Evolutionary conservation across 371 early-diverging fungal genomes (phyloP).

Genomic region (Mucor sp.): DNA sequence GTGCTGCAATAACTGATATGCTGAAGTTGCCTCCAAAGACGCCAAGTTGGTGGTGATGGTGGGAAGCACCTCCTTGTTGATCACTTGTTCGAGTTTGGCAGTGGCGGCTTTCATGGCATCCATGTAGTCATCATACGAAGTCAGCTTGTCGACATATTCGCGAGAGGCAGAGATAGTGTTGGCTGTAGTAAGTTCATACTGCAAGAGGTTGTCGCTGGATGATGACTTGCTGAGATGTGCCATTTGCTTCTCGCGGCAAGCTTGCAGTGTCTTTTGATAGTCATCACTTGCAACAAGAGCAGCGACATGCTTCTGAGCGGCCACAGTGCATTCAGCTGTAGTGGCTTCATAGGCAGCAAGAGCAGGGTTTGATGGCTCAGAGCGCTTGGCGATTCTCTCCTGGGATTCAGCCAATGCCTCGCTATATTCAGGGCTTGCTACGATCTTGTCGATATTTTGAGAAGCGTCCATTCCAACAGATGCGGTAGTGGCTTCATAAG

Average conservation of each 20-base stretch:
- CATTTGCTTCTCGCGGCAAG: not conserved
- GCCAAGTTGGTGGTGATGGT: slow-evolving; percentile 1
- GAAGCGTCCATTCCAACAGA: not conserved
- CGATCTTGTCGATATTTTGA: not conserved
- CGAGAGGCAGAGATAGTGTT: not conserved
- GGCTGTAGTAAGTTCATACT: not conserved
- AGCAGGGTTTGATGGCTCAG: not conserved
- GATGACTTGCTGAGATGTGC: not conserved
- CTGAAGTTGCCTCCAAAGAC: slow-evolving; percentile 16
- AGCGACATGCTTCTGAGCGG: not conserved
- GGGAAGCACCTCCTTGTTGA: not conserved
- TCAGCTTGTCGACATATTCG: not conserved
- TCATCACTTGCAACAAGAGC: not conserved
- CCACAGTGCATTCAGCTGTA: not conserved
- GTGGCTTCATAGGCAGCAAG: slow-evolving; percentile 13
- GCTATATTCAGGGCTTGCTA: not conserved
- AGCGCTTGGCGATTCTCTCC: not conserved
- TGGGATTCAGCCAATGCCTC: not conserved
- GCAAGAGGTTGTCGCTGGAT: not conserved
- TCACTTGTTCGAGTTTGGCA: not conserved
- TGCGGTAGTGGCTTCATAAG: slow-evolving; percentile 3
- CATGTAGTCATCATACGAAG: not conserved
- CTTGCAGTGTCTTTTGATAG: not conserved
- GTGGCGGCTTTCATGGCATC: not conserved
- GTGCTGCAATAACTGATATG: not conserved